Base-by-base conservation (phyloP, 2,329 filamentous ascomycete species). In the Cladorrhinum sp. region DNA sequence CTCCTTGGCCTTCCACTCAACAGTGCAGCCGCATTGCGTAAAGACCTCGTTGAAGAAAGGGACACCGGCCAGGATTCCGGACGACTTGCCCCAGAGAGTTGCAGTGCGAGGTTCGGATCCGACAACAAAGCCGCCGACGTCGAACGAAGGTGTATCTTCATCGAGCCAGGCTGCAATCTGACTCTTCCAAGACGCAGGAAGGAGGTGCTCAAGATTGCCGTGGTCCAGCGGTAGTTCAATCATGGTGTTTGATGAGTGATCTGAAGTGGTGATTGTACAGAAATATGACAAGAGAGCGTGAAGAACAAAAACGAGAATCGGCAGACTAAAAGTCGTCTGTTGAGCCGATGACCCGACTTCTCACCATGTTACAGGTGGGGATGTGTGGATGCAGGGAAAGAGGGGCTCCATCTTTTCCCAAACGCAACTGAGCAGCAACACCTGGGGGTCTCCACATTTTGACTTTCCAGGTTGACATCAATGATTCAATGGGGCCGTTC, bases 1-100 rank as follows among this genome's bases (percentile, higher is more conserved):
- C 79, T 99, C 95, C 63, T 81, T 76, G 60, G 89, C 79, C 73
- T 92, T 87, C 95, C 95, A 99, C 75, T 91, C 84, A 18, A 98
- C 91, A n/a, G 84, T 85, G 84, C 95, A 99, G 64, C 90, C 92
- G 68, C 94, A 85, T 75, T 98, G 94, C 42, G 80, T 74, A 75
- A 99, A 97, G 62, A 98, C 90, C 76, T 98, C 94, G 73, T 96
- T 84, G 79, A 98, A 93, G 79, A 99, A 99, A 1, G 95, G 95
- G 2, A 95, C 86, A 59, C 95, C 95, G 46, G 95, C 95, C 52
- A 99, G 81, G 54, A 98, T 82, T 64, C 95, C 95, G 2, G 79
- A 73, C n/a, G 84, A 86, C 73, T 90, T 91, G 63, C 82, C 86
- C 76, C 84, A 88, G 42, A 91, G 82, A 3, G 85, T 89, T 20